Base-by-base conservation (phyloP, 1,284 basidiomycete species). In the Malassezia sp. region DNA sequence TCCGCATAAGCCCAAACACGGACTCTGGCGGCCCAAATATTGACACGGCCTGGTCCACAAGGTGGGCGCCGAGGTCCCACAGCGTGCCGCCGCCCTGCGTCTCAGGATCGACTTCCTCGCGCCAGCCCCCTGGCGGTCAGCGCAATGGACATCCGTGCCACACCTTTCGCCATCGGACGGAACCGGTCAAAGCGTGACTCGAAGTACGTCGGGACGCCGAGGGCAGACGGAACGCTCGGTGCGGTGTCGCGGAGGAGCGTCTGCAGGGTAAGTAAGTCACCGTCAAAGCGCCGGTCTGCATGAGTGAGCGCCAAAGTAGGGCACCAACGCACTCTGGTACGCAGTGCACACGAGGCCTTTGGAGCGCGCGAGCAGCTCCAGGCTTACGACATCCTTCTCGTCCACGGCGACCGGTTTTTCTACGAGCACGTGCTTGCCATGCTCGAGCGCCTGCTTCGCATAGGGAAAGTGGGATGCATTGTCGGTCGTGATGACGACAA, bases 401-500 rank as follows among this genome's bases (percentile, higher is more conserved):
- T 51, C 46, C 22, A 59, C 53, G 0, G 63, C 58, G 18, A 64
- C 53, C 17, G 67, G 67, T 49, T 69, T 69, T 37, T 69, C 67
- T 29, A 67, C 59, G 9, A 69, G 50, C 8, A 69, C 67, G 41
- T 69, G 66, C 49, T 59, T 57, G 14, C 61, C 61, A 2, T 54
- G 31, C 31, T 62, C 47, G 28, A 69, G 56, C 3, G 64, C 58
- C 8, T 54, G 47, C 43, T 62, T 59, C 21, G 67, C 67, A 35
- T 64, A 61, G 14, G 58, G 56, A 27, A 57, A 57, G 43, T 69
- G 67, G 12, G 63, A 65, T 15, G 53, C 55, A 52, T 67, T 67
- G 40, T 59, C 54, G n/a, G 62, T 65, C 8, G 64, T 65, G 42
- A 69, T 56, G 28, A 69, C 54, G 46, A 67, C 57, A n/a, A 69